Base-by-base conservation (phyloP, 352 stramenopile genomes). In the Pelagophyceae sp. region DNA sequence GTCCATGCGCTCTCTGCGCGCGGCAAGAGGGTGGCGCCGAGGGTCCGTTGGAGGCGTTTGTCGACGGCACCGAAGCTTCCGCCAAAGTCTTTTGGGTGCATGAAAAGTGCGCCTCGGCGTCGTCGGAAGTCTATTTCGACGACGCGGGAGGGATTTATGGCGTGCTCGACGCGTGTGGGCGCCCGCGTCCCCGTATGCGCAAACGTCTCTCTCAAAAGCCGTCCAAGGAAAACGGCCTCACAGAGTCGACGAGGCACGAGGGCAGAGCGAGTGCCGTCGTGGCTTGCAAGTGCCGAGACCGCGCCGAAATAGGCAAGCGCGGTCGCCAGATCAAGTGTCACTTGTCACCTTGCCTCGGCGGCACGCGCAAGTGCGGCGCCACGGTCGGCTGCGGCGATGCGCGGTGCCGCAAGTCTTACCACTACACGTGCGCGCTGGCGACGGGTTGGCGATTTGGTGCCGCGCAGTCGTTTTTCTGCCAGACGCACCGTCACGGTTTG, bases 381-480 rank as follows among this genome's bases (percentile, higher is more conserved):
- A 74, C 67, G 35, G 67, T 58, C 35, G 67, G 67, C 67, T 74
- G 67, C 67, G 19, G 35, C 33, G n/a, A 58, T 3, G n/a, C 5
- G 35, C 31, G 17, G 27, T 74, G 67, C 38, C 19, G 31, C 5
- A 33, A 37, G 27, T 60, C 35, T n/a, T 74, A 74, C 38, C 67
- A 74, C 29, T 2, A 60, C 17, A 11, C 1, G 6, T 74, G 67
- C 67, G 33, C 35, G 2, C 33, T 74, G 35, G 67, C 33, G 35
- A 74, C 67, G 35, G 38, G 23, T 37, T 74, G 67, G 67, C 23
- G 27, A 33, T 74, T 74, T n/a, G 67, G 67, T 2, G 23, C 35
- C 15, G n/a, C 19, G 20, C 19, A 58, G 38, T 60, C 35, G 35
- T 74, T 74, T n/a, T 74, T 17, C 23, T 74, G 67, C 38, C 5